These are phyloP conservation scores for Astraeus odoratus DNA, from an alignment of 768 basidiomycete species.

Conservation along the genomic window DNA sequence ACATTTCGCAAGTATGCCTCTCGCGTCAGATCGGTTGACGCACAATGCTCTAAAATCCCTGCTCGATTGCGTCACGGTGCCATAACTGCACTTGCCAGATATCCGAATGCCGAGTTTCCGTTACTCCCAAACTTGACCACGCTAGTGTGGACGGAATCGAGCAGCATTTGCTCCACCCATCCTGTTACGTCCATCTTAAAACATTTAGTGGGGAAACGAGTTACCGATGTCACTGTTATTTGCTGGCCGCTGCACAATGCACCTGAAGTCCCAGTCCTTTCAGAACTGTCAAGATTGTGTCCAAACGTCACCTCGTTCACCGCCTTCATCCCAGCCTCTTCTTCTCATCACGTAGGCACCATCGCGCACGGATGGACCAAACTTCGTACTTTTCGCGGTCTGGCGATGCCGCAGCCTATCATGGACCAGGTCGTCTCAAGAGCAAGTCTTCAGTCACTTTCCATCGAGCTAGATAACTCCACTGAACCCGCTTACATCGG, in stretches of 20 bases:
- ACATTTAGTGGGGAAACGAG: conserved; percentile 17
- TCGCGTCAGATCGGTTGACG: conserved; percentile 17
- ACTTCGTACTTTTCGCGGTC: conserved; percentile 11
- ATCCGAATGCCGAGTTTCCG: conserved; percentile 9
- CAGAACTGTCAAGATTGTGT: conserved; percentile 13
- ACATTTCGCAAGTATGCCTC: conserved; percentile 19
- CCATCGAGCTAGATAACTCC: conserved; percentile 22
- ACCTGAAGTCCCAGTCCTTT: conserved; percentile 16
- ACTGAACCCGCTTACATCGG: conserved; percentile 14
- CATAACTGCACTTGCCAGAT: conserved; percentile 10
- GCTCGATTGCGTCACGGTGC: conserved; percentile 11
- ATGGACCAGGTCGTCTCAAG: conserved; percentile 15
- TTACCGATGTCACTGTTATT: conserved; percentile 15
- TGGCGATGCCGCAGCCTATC: conserved; percentile 13
- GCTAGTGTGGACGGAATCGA: conserved; percentile 20
- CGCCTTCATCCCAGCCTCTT: conserved; percentile 19
- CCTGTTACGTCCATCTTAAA: conserved; percentile 18
- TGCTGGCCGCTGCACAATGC: conserved; percentile 18
- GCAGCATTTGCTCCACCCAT: conserved; percentile 16
- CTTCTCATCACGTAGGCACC: conserved; percentile 17
- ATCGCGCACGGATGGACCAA: conserved; percentile 16
- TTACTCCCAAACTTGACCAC: conserved; percentile 21
- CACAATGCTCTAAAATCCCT: conserved; percentile 15
- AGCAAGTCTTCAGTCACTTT: conserved; percentile 12
- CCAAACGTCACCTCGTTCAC: conserved; percentile 23